Evolutionary conservation across 768 basidiomycete genomes (phyloP).

Genomic region (Leccinum disarticulatum): DNA sequence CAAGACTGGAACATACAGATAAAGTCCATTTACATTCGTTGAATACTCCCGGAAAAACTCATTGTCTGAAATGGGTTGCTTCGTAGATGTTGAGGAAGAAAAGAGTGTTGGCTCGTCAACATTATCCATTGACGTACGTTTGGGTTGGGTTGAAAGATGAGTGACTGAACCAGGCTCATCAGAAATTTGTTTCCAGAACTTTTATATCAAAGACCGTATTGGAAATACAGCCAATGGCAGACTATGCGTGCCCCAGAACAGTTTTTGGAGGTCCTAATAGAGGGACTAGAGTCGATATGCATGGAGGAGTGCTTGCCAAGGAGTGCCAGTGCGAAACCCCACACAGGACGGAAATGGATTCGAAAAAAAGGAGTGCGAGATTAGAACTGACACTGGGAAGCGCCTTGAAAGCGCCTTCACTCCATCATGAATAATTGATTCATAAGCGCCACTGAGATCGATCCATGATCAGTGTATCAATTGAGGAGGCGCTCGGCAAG

Average conservation of each 20-base stretch:
- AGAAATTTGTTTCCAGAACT: not conserved
- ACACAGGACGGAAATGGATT: too few relatives aligned
- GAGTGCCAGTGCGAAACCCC: not conserved
- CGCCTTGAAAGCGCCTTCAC: too few relatives aligned
- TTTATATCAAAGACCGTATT: constrained; percentile 1
- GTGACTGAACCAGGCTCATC: not conserved
- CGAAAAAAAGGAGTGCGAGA: too few relatives aligned
- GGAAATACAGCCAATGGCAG: not conserved
- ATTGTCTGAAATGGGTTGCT: not conserved
- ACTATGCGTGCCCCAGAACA: too few relatives aligned
- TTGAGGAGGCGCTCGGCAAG: too few relatives aligned
- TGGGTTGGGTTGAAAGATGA: not conserved
- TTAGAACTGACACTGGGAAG: too few relatives aligned
- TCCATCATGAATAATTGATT: too few relatives aligned
- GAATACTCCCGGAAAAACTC: not conserved
- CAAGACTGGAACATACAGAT: constrained; percentile 2
- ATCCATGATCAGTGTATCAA: too few relatives aligned
- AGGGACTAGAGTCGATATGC: not conserved
- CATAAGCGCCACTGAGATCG: too few relatives aligned
- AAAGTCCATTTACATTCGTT: not conserved
- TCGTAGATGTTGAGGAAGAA: not conserved
- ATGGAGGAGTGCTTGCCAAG: not conserved
- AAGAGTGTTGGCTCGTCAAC: not conserved
- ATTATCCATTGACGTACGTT: not conserved
- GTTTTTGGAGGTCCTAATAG: not conserved